A percentile compares a stretch with the other conserved stretches of the same genome.
These are phyloP conservation scores for Hypoxylon intermedium DNA, from an alignment of 495 filamentous ascomycete genomes.

Conservation along the genomic window DNA sequence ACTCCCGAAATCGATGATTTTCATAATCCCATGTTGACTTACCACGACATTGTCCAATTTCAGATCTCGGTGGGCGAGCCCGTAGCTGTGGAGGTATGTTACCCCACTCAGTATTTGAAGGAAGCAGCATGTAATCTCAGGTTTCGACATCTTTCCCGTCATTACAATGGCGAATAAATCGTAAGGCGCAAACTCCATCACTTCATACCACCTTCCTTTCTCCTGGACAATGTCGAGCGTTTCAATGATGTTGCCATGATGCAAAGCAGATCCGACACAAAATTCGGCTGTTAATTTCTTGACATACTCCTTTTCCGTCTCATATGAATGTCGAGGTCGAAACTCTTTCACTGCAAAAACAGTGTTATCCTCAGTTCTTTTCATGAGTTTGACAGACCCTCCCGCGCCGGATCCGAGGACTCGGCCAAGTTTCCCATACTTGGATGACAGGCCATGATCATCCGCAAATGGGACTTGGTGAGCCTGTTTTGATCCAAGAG, in stretches of 20 bases:
- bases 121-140: constrained; percentile 89
- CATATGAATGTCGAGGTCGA: constrained; percentile 88
- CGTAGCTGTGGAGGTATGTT: constrained; percentile 97
- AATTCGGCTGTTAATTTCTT: constrained; percentile 99
- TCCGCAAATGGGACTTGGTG: constrained; percentile 88
- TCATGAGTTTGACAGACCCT: constrained; percentile 93
- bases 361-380: constrained; percentile 83
- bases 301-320: constrained; percentile 91
- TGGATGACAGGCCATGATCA: constrained; percentile 87
- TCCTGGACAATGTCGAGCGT: constrained; percentile 97
- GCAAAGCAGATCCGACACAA: constrained; percentile 94
- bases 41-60: constrained; percentile 99
- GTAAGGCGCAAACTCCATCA: constrained; percentile 99
- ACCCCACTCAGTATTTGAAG: constrained; percentile 95
- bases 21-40: constrained; percentile 97
- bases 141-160: constrained; percentile 96
- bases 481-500: constrained; percentile 60
- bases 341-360: constrained; percentile 99
- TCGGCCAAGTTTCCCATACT: constrained; percentile 94
- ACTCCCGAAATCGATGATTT: constrained; percentile 99
- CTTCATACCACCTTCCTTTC: constrained; percentile 94
- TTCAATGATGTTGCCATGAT: constrained; percentile 98
- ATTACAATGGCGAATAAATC: constrained; percentile 99
- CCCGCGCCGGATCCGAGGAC: constrained; percentile 94
- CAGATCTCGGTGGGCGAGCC: constrained; percentile 91